Evolutionary conservation across 306 rosid species (phyloP).

Genomic region (Dalbergia cultrata): DNA sequence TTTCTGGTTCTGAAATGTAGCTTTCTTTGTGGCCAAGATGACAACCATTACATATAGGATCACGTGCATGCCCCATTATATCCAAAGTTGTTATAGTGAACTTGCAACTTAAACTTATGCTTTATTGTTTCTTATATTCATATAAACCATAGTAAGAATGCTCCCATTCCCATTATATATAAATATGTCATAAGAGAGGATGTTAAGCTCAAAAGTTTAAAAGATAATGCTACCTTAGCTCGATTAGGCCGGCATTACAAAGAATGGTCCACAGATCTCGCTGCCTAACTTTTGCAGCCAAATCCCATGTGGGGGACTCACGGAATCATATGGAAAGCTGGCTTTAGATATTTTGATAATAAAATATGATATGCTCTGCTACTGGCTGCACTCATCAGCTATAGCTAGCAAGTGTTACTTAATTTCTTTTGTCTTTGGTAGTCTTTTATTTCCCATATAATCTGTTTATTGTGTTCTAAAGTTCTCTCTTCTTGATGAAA

Average conservation of each 20-base stretch:
- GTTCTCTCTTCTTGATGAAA: constrained; percentile 25
- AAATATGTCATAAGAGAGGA: neutral
- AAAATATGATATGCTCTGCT: constrained; percentile 8
- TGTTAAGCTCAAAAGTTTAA: constrained; percentile 10
- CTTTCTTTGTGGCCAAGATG: neutral
- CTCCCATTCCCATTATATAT: neutral
- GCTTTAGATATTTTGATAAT: constrained; percentile 25
- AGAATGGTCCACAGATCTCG: constrained; percentile 33
- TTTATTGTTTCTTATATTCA: neutral
- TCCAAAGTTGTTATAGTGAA: constrained; percentile 7
- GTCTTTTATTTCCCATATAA: too few relatives aligned
- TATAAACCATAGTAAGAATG: neutral
- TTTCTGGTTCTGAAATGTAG: constrained; percentile 11
- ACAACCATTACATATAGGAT: neutral
- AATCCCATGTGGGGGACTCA: constrained; percentile 43
- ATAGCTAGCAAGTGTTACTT: constrained; percentile 10
- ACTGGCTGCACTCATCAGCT: neutral
- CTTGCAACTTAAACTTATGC: neutral
- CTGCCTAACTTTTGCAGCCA: constrained; percentile 39
- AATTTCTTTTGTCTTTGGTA: too few relatives aligned
- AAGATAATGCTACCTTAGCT: neutral
- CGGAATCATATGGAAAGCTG: constrained; percentile 43
- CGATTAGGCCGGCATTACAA: constrained; percentile 20
- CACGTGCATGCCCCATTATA: neutral
- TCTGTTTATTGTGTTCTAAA: constrained; percentile 30